These are phyloP conservation scores for Rosa hybrid DNA, from an alignment of 331 rosid species.

Conservation along the genomic window DNA sequence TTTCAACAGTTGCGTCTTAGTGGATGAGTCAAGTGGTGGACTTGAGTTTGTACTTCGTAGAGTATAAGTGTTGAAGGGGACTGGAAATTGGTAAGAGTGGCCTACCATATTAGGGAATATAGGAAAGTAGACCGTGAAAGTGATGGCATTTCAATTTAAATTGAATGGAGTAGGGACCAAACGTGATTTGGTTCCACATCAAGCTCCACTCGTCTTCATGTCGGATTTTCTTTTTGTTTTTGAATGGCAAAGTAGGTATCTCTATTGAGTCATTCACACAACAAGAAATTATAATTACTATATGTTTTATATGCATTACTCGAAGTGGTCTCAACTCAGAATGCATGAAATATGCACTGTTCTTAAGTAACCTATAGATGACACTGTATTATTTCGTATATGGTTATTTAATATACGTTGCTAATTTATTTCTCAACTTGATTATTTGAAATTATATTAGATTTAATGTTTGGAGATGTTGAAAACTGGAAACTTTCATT, in stretches of 20 bases:
- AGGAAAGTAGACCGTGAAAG: constrained; percentile 10
- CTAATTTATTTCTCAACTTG: too few species aligned
- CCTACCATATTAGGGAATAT: constrained; percentile 26
- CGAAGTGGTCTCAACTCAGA: background rate
- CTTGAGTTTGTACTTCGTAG: background rate
- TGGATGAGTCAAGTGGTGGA: background rate
- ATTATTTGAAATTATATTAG: too few species aligned
- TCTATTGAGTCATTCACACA: too few species aligned
- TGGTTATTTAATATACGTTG: too few species aligned
- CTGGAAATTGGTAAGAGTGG: background rate
- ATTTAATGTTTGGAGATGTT: too few species aligned
- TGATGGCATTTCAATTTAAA: background rate
- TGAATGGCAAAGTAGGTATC: background rate
- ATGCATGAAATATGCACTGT: background rate
- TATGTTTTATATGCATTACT: background rate
- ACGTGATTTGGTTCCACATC: background rate
- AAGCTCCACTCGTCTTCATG: background rate
- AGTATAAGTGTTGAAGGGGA: background rate
- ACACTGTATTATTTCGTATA: background rate
- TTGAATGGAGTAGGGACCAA: constrained; percentile 1
- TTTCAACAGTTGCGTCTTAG: constrained; percentile 17
- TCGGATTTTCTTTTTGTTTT: background rate
- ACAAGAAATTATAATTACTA: background rate
- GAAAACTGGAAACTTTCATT: too few species aligned
- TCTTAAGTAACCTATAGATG: background rate